These are phyloP conservation scores for Saccharomycopsis phalli DNA, from an alignment of 1,139 yeast genomes.

Conservation along the genomic window DNA sequence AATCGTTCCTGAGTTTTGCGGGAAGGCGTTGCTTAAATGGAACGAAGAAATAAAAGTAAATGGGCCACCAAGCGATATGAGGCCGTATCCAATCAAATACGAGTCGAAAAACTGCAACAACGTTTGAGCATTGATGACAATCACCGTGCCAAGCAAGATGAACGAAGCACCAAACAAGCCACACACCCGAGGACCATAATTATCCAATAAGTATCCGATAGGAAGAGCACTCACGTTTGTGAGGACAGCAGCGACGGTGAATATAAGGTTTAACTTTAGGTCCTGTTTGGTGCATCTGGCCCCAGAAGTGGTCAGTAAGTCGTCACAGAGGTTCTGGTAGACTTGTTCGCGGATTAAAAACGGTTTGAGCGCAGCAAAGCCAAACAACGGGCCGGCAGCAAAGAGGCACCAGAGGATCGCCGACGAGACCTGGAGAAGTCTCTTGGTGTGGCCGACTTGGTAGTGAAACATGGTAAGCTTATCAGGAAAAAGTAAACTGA, in stretches of 20 bases:
- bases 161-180: constrained; percentile 63
- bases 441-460: constrained; percentile 1
- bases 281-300: constrained; percentile 64
- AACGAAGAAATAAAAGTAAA: constrained; percentile 74
- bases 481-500: no score
- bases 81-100: constrained; percentile 52
- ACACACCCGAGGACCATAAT: constrained; percentile 70
- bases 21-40: constrained; percentile 69
- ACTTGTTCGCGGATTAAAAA: constrained; percentile 43
- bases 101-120: constrained; percentile 38
- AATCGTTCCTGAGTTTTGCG: constrained; percentile 59
- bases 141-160: constrained; percentile 44
- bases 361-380: constrained; percentile 58
- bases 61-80: constrained; percentile 76
- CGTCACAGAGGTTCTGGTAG: constrained; percentile 36
- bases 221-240: constrained; percentile 80
- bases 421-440: constrained; percentile 32
- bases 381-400: constrained; percentile 59
- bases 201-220: constrained; percentile 72
- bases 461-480: constrained; percentile 6
- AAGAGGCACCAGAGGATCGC: constrained; percentile 52
- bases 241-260: constrained; percentile 77
- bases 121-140: constrained; percentile 32
- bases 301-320: neutral
- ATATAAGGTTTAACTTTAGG: constrained; percentile 68